phyloP scores from a whole-genome alignment of 2,329 filamentous ascomycete genomes.

The Stemphylium vesicarium region DNA sequence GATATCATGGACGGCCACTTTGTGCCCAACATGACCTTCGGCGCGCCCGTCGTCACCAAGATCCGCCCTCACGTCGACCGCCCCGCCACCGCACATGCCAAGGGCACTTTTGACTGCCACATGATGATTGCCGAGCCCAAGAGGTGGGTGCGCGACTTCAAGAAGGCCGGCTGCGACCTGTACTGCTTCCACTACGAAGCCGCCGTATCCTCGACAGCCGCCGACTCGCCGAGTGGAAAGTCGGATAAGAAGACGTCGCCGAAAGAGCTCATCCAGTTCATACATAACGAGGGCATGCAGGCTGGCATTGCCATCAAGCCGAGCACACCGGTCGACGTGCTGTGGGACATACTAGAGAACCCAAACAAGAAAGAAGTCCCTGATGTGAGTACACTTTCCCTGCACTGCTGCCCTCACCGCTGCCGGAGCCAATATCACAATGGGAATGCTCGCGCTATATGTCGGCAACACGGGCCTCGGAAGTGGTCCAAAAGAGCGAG shows the following conservation, averaged over 20 bases:
- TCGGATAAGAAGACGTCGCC: conserved; percentile 78
- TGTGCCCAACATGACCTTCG: conserved; percentile 97
- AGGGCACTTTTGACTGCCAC: conserved; percentile 97
- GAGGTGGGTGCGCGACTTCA: conserved; percentile 96
- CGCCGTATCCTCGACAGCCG: conserved; percentile 80
- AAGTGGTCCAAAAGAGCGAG: conserved; percentile 16
- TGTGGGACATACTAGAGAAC: conserved; percentile 87
- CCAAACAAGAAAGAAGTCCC: conserved; percentile 76
- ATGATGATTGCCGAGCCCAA: conserved; percentile 99
- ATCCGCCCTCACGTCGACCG: conserved; percentile 84
- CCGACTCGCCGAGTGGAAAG: conserved; percentile 75
- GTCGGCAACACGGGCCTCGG: conserved; percentile 19
- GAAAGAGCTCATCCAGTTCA: conserved; percentile 84
- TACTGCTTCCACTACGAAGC: conserved; percentile 99
- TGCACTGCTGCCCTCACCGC: conserved; percentile 7
- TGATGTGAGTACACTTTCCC: conserved; percentile 69
- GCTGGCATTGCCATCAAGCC: conserved; percentile 97
- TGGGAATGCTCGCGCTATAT: conserved; percentile 18
- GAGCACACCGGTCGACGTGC: conserved; percentile 84
- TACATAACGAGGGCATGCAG: conserved; percentile 85
- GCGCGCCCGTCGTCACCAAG: conserved; percentile 91
- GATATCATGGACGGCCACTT: conserved; percentile 99
- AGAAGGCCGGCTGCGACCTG: conserved; percentile 92
- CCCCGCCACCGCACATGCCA: conserved; percentile 72
- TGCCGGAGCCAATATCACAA: conserved; percentile 22